Base-by-base conservation (phyloP, 331 rosid genomes). In the Stylosanthes scabra region DNA sequence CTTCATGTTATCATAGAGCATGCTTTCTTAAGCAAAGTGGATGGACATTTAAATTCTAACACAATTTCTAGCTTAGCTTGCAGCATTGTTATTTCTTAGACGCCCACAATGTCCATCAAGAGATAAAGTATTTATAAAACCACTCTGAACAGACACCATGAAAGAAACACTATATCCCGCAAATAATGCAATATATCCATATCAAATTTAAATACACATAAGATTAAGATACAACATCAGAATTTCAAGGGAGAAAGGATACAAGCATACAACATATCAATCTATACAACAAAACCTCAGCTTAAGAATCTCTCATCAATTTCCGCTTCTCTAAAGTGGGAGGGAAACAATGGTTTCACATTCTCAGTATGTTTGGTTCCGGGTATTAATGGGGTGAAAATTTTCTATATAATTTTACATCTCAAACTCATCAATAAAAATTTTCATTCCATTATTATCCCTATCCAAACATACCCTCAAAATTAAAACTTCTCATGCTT, bases 151-250 rank as follows among this genome's bases (percentile, higher is more conserved):
- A 0, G 25, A 20, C n/a, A 20, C 25, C 51, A 5, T 46, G n/a
- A 54, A 15, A 57, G 39, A 25, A 37, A 57, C 5, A 57, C 25
- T 57, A 4, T 3, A 9, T 27, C n/a, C 15, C 41, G 63, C 15
- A 11, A 15, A 11, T 51, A 50, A 65, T 41, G 68, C 8, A 70
- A 52, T 45, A 59, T 14, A 55, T 34, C 6, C 39, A 55, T 59
- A 28, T 61, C 74, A 58, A 57, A 27, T 57, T 57, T 27, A 9
- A 51, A 51, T 51, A 51, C 57, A 51, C 57, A 14, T 46, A 4
- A 49, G 20, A 12, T 13, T 46, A 4, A 49, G 20, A 12, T 13
- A 42, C 46, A 42, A 42, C 46, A 42, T 42, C 46, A 42, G 46
- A 42, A 42, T 42, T 42, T 42, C 46, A 9, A 9, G 46, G 46